phyloP scores from a whole-genome alignment of 2,329 filamentous ascomycete species.

The Orbilia javanica region DNA sequence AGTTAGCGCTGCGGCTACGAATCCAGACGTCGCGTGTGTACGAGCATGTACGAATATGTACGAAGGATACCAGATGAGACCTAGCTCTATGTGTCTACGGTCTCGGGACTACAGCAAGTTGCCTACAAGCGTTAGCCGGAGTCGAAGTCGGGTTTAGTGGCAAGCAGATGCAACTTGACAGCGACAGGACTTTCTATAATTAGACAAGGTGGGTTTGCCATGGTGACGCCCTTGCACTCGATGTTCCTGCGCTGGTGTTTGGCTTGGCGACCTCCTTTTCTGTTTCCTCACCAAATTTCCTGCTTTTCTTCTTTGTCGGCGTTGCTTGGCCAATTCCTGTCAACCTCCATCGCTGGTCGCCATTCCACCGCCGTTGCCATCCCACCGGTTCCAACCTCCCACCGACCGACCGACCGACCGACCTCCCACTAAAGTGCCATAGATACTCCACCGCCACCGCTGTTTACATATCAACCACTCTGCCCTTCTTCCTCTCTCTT shows the following conservation, averaged over 20 bases:
- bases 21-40: neutral
- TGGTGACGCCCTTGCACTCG: conserved; percentile 39
- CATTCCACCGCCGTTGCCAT: conserved; percentile 20
- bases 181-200: conserved; percentile 33
- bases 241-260: conserved; percentile 36
- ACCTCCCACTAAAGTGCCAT: conserved; percentile 6
- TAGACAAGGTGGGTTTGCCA: conserved; percentile 46
- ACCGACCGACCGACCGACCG: conserved; percentile 5
- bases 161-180: conserved; percentile 27
- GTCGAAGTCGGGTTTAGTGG: conserved; percentile 11
- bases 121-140: neutral
- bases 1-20: neutral
- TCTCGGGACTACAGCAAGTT: conserved; percentile 3
- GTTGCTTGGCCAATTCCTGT: conserved; percentile 32
- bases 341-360: conserved; percentile 22
- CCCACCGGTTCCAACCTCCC: conserved; percentile 18
- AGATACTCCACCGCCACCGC: conserved; percentile 2
- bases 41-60: neutral
- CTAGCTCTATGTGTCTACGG: neutral
- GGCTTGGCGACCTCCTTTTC: conserved; percentile 35
- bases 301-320: conserved; percentile 11
- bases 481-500: neutral
- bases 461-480: neutral
- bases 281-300: conserved; percentile 24
- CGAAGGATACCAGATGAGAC: conserved; percentile 9